phyloP scores from a whole-genome alignment of 2,329 filamentous ascomycete genomes.

The Colletotrichum godetiae region DNA sequence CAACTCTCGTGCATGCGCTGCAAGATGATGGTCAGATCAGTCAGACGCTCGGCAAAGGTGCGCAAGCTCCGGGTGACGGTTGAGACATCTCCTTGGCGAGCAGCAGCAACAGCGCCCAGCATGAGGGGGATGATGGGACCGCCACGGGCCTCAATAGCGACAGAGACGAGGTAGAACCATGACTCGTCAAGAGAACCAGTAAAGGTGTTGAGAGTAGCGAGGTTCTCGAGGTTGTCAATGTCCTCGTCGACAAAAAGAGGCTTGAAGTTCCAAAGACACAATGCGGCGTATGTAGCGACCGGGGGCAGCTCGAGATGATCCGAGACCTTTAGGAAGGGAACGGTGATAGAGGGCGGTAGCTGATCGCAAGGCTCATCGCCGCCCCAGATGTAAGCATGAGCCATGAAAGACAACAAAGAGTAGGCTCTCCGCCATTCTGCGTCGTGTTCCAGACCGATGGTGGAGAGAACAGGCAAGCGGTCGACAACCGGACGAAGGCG shows the following conservation, averaged over 20 bases:
- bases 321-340: conserved; percentile 84
- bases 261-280: conserved; percentile 97
- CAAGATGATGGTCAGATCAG: conserved; percentile 83
- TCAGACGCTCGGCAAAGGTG: conserved; percentile 85
- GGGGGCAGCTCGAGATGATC: conserved; percentile 85
- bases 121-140: conserved; percentile 89
- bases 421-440: conserved; percentile 96
- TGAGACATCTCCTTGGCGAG: conserved; percentile 74
- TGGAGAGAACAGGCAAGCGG: conserved; percentile 84
- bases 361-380: conserved; percentile 83
- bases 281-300: conserved; percentile 91
- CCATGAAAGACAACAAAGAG: conserved; percentile 88
- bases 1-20: conserved; percentile 95
- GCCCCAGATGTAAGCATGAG: conserved; percentile 97
- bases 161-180: conserved; percentile 97
- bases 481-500: conserved; percentile 85
- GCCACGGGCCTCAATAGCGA: conserved; percentile 93
- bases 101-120: conserved; percentile 87
- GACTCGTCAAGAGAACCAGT: conserved; percentile 96
- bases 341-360: conserved; percentile 83
- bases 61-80: conserved; percentile 82
- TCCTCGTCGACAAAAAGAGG: conserved; percentile 87
- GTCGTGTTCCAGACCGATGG: conserved; percentile 82
- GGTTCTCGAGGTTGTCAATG: conserved; percentile 86
- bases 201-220: conserved; percentile 89